These are phyloP conservation scores for Brettanomyces bruxellensis DNA, from an alignment of 805 yeast genomes.

Conservation along the genomic window DNA sequence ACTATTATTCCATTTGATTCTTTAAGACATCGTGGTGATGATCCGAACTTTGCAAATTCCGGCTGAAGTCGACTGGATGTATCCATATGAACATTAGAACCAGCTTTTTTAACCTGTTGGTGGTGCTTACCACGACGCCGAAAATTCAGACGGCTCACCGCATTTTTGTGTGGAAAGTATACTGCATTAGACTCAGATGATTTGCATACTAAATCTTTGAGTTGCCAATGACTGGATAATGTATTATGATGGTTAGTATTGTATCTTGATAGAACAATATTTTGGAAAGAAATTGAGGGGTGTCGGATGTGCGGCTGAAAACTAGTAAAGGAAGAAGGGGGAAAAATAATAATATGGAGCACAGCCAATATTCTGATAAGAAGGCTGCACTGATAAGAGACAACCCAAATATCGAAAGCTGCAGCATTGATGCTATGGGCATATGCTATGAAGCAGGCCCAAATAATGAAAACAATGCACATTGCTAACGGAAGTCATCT, in stretches of 20 bases:
- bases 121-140: background rate
- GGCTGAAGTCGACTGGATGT: slow-evolving; percentile 3
- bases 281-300: background rate
- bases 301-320: background rate
- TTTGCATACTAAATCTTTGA: slow-evolving; percentile 61
- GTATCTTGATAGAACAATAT: background rate
- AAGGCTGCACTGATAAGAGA: no score
- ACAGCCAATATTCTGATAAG: background rate
- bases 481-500: no score
- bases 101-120: background rate
- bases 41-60: slow-evolving; percentile 41
- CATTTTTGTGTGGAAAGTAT: slow-evolving; percentile 50
- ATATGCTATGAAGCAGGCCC: no score
- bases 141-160: slow-evolving; percentile 24
- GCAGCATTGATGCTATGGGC: no score
- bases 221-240: slow-evolving; percentile 61
- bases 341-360: slow-evolving; percentile 6
- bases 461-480: no score
- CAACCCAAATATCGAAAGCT: no score
- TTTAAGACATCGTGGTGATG: slow-evolving; percentile 63
- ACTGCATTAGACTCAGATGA: slow-evolving; percentile 36
- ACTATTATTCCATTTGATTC: slow-evolving; percentile 42
- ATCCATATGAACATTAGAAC: background rate
- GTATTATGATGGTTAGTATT: background rate
- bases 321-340: slow-evolving; percentile 16